Conservation (phyloP, 192 early-diverging fungal genomes). For the Linnemannia elongata region DNA sequence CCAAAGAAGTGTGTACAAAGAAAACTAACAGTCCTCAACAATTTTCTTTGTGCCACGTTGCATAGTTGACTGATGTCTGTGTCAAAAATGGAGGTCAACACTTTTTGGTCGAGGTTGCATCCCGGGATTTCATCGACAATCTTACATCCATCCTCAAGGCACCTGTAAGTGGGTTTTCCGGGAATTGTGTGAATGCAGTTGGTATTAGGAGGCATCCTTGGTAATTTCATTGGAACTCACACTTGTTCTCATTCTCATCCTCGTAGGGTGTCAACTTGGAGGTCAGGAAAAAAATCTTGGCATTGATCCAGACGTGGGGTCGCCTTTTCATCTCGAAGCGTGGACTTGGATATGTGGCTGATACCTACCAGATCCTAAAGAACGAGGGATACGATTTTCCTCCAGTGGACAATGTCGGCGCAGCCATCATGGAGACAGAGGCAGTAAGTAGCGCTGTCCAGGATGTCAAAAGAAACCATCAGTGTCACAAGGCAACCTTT, state of each 20-base stretch:
- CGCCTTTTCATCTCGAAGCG: conserved; percentile 82
- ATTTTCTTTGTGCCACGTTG: not conserved
- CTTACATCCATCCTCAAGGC: conserved; percentile 72
- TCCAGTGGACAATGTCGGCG: conserved; percentile 69
- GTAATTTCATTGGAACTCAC: not conserved
- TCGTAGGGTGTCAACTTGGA: conserved; percentile 75
- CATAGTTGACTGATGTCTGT: conserved; percentile 88
- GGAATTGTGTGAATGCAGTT: not conserved
- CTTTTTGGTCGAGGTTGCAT: conserved; percentile 89
- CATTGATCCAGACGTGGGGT: conserved; percentile 93
- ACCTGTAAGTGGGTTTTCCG: conserved; percentile 57
- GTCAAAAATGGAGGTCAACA: conserved; percentile 95
- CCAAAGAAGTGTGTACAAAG: not conserved
- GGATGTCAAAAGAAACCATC: not conserved
- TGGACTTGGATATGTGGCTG: conserved; percentile 83
- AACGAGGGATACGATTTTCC: conserved; percentile 85
- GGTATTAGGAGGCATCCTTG: not conserved
- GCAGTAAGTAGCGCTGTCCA: conserved; percentile 68
- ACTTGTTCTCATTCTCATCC: not conserved
- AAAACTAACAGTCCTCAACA: not conserved
- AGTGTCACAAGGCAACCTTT: not conserved
- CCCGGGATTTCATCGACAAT: conserved; percentile 92
- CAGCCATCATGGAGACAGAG: conserved; percentile 86
- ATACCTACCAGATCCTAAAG: conserved; percentile 87
- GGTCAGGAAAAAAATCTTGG: conserved; percentile 81